These are phyloP conservation scores for Hirschfeldia incana DNA, from an alignment of 345 rosid genomes.

Conservation along the genomic window DNA sequence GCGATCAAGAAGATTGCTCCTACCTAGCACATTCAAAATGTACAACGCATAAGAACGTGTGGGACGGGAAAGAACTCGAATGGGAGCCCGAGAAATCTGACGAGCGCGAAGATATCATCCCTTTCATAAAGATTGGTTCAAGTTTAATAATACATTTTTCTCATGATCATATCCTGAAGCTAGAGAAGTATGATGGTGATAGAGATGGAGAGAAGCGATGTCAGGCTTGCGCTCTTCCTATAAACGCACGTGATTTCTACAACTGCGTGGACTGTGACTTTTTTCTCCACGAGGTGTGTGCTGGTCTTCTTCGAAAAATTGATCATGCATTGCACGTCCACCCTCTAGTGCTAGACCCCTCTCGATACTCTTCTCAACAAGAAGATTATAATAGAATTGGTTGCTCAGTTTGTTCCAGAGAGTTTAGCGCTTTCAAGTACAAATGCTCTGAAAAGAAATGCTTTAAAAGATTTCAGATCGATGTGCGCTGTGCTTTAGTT, in stretches of 20 bases:
- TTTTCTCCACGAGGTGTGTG: slow-evolving; percentile 28
- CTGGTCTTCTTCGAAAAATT: not conserved
- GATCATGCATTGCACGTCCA: not conserved
- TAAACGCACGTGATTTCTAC: not conserved
- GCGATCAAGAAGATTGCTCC: not conserved
- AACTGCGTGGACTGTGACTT: slow-evolving; percentile 3
- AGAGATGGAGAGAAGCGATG: not conserved
- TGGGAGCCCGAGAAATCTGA: slow-evolving; percentile 2
- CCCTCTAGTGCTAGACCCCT: not conserved
- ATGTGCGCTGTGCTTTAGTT: not conserved
- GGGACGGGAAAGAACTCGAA: slow-evolving; percentile 5
- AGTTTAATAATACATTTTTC: not conserved
- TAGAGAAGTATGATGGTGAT: not conserved
- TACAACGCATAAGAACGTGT: slow-evolving; percentile 2
- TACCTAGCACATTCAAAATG: slow-evolving; percentile 12
- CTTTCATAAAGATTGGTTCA: not conserved
- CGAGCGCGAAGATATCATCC: not conserved
- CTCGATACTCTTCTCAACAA: not conserved
- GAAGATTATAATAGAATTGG: not conserved
- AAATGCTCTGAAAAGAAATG: not conserved
- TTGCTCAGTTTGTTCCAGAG: not conserved
- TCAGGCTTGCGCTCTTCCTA: not conserved
- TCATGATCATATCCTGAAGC: slow-evolving; percentile 12
- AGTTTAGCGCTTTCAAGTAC: not conserved
- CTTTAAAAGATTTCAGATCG: not conserved